Evolutionary conservation across 2,329 filamentous ascomycete species (phyloP).

Genomic region (Fusarium subtropicale): DNA sequence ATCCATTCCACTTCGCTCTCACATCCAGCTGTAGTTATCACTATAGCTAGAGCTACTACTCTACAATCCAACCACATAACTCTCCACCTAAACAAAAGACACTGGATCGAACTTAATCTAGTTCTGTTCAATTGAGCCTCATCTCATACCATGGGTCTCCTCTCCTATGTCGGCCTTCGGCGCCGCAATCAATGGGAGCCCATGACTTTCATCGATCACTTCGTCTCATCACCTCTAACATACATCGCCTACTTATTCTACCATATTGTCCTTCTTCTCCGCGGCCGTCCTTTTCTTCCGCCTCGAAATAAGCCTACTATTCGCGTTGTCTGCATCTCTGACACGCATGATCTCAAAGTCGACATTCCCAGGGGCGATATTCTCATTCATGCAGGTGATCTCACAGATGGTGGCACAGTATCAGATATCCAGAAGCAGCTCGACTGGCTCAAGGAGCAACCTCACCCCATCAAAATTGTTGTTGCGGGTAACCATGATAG

Average conservation of each 20-base stretch:
- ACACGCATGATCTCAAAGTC: conserved; percentile 79
- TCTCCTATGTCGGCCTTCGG: conserved; percentile 60
- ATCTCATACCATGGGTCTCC: conserved; percentile 56
- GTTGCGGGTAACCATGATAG: conserved; percentile 91
- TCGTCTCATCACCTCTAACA: conserved; percentile 76
- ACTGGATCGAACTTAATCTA: not conserved
- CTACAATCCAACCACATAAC: not conserved
- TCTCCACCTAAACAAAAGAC: not conserved
- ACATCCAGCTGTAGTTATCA: not conserved
- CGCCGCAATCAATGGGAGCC: conserved; percentile 61
- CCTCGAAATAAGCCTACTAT: conserved; percentile 68
- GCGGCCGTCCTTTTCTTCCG: conserved; percentile 71
- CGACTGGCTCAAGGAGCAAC: conserved; percentile 81
- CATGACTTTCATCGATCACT: conserved; percentile 68
- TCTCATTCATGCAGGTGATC: conserved; percentile 89
- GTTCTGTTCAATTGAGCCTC: not conserved
- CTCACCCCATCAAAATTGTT: conserved; percentile 83
- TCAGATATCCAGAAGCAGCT: conserved; percentile 83
- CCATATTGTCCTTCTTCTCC: conserved; percentile 72
- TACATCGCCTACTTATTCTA: conserved; percentile 73
- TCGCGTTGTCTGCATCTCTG: conserved; percentile 87
- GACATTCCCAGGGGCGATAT: conserved; percentile 81
- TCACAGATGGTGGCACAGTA: conserved; percentile 78
- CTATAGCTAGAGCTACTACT: not conserved
- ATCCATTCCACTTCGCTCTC: not conserved